phyloP scores from a whole-genome alignment of 768 basidiomycete genomes.

The Boletus edulis region DNA sequence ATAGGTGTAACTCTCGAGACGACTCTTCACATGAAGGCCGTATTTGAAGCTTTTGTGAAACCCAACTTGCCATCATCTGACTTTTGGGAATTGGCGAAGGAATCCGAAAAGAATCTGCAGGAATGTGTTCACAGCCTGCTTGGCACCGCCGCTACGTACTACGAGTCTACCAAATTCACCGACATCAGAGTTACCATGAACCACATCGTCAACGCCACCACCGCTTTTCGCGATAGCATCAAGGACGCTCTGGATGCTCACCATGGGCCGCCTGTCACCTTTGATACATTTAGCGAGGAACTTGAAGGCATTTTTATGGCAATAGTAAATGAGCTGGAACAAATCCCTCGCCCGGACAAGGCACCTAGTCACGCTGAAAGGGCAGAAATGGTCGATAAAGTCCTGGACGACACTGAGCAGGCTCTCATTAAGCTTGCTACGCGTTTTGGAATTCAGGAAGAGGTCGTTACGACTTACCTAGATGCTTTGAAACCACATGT shows the following conservation, averaged over 20 bases:
- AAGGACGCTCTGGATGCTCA: conserved; percentile 4
- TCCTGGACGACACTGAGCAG: background rate
- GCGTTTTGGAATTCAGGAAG: conserved; percentile 6
- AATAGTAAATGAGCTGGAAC: conserved; percentile 1
- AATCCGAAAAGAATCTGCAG: background rate
- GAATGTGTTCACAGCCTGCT: conserved; percentile 8
- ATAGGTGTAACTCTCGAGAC: conserved; percentile 2
- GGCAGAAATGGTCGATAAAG: background rate
- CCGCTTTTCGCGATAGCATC: conserved; percentile 11
- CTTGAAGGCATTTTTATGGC: conserved; percentile 10
- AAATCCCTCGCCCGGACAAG: background rate
- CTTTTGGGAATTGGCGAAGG: conserved; percentile 11
- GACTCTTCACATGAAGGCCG: background rate
- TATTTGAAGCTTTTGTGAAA: background rate
- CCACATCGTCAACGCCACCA: conserved; percentile 10
- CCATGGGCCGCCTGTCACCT: background rate
- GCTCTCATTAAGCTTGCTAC: conserved; percentile 2
- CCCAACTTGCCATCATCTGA: background rate
- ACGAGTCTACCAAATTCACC: conserved; percentile 4
- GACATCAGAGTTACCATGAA: conserved; percentile 4
- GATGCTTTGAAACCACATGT: conserved; percentile 4
- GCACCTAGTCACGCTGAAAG: conserved; percentile 5
- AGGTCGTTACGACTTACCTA: conserved; percentile 1
- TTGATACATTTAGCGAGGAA: conserved; percentile 6
- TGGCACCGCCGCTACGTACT: background rate